Base-by-base conservation (phyloP, 306 rosid genomes). In the Glycine soja region DNA sequence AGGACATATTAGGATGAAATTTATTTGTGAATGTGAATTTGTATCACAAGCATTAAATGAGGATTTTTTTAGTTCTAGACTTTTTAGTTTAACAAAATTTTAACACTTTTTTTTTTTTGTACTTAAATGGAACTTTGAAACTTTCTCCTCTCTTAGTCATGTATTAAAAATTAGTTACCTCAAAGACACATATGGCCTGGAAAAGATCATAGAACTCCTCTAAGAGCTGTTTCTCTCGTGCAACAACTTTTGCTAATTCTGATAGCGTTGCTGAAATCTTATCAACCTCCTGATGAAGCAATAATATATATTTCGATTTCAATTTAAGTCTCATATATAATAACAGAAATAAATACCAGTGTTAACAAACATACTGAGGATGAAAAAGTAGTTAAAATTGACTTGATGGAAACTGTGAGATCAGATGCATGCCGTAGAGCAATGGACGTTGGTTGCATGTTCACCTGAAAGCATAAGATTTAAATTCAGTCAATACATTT, bases 151-250 rank as follows among this genome's bases (percentile, higher is more conserved):
- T 24, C 30, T 4, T 61, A 18, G 30, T 10, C 16, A 34, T 64
- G 19, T 65, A 7, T 1, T 30, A 9, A 67, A 62, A 43, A 2
- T 24, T 56, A 73, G 30, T 81, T 83, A 94, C 97, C 97, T 92
- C 97, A 9, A 85, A 70, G 57, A 80, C 61, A 11, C 89, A 90
- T 74, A 87, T 77, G 81, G 62, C 51, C 5, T 83, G 84, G 16
- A 82, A 75, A 74, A 87, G 91, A 72, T 88, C 92, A 67, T 82
- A 47, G 75, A 88, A 88, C 85, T 91, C 96, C 70, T 92, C 88
- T 18, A 89, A 67, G 72, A 90, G 88, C 80, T 90, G 84, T 70
- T 72, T 94, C 76, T 92, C 97, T 81, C 85, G 94, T 12, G 86
- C 88, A 24, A 91, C 93, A 18, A 87, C 88, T 75, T 79, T 78